A percentile compares a stretch with the other conserved stretches of the same genome.
Evolutionary conservation across 169 alveolate species (phyloP).

Genomic region (Plasmodium ovale): DNA sequence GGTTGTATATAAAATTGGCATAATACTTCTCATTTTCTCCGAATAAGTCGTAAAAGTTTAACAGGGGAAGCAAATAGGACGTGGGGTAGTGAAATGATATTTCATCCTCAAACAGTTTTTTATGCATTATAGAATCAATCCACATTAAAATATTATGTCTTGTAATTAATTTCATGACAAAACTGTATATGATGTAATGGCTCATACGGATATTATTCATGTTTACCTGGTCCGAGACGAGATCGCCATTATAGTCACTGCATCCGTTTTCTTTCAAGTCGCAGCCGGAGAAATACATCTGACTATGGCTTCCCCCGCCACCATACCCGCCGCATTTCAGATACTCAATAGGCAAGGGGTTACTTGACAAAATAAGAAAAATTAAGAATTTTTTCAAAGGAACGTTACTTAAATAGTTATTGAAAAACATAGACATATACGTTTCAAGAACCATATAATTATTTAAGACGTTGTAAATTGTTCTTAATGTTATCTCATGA

Average conservation of each 20-base stretch:
- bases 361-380: slow-evolving; percentile 46
- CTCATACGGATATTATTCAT: background rate
- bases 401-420: slow-evolving; percentile 24
- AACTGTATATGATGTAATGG: slow-evolving; percentile 35
- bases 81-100: slow-evolving; percentile 51
- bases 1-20: background rate
- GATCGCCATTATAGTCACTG: background rate
- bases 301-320: background rate
- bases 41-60: slow-evolving; percentile 45
- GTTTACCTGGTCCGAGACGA: background rate
- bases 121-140: slow-evolving; percentile 41
- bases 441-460: slow-evolving; percentile 35
- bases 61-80: slow-evolving; percentile 46
- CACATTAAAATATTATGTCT: slow-evolving; percentile 52
- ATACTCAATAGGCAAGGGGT: background rate
- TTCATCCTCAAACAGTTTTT: slow-evolving; percentile 56
- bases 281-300: background rate
- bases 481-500: slow-evolving; percentile 18
- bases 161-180: slow-evolving; percentile 33
- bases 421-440: slow-evolving; percentile 54
- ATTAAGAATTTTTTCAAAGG: slow-evolving; percentile 57
- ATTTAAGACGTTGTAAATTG: slow-evolving; percentile 35
- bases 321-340: slow-evolving; percentile 8
- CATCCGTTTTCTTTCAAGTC: background rate
- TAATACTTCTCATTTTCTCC: slow-evolving; percentile 20